Conservation (phyloP, 106 monocot genomes). For the Dendrobium nobile region DNA sequence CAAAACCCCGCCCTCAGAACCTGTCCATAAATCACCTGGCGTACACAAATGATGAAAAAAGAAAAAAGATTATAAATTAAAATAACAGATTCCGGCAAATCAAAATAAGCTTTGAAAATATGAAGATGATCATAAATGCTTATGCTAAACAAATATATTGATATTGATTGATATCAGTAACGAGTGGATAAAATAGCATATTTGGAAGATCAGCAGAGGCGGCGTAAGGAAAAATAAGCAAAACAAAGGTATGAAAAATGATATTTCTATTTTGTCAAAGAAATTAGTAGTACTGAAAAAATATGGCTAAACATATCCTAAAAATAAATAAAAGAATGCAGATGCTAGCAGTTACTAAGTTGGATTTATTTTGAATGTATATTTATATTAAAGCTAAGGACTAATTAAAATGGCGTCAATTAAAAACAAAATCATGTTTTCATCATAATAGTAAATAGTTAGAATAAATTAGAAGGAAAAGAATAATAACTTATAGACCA, state of each 20-base stretch:
- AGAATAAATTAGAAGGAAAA: not conserved
- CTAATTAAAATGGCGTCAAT: not conserved
- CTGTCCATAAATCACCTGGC: slow-evolving; percentile 55
- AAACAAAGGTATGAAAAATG: not conserved
- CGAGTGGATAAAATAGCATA: not conserved
- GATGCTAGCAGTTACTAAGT: not conserved
- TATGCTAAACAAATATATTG: not conserved
- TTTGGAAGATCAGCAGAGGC: not conserved
- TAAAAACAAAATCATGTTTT: no score
- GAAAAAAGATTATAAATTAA: not conserved
- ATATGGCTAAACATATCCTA: not conserved
- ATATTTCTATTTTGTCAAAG: not conserved
- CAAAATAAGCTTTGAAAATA: not conserved
- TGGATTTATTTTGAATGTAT: not conserved
- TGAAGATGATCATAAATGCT: not conserved
- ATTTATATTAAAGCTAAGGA: not conserved
- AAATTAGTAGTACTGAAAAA: not conserved
- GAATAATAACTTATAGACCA: not conserved
- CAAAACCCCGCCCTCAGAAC: slow-evolving; percentile 45
- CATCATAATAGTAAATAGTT: not conserved
- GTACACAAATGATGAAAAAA: not conserved
- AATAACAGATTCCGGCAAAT: not conserved
- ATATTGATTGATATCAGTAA: not conserved
- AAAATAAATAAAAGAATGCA: not conserved
- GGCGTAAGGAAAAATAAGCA: not conserved